Conservation (phyloP, 305 asterid species). For the Fraxinus dipetala region DNA sequence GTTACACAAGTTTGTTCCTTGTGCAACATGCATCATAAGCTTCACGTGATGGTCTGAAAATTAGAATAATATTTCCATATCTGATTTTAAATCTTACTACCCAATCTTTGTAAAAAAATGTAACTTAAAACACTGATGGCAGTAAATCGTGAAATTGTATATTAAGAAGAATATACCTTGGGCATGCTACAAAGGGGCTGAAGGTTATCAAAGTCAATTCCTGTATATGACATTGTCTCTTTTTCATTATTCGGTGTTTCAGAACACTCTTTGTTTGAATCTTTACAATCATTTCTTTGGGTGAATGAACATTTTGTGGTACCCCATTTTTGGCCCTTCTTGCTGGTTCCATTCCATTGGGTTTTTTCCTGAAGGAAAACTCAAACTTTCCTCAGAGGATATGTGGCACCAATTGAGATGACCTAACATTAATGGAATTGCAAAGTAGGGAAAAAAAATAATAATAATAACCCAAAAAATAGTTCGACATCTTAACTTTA, state of each 20-base stretch:
- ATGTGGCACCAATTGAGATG: constrained; percentile 17
- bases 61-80: not conserved
- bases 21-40: not conserved
- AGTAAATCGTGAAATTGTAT: not conserved
- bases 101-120: not conserved
- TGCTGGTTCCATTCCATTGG: constrained; percentile 88
- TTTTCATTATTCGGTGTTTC: constrained; percentile 32
- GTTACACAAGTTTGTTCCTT: not conserved
- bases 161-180: constrained; percentile 43
- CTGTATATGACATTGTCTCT: constrained; percentile 31
- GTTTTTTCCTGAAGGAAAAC: constrained; percentile 47
- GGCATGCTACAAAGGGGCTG: constrained; percentile 62
- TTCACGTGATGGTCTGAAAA: not conserved
- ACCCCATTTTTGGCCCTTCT: constrained; percentile 98
- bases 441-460: constrained; percentile 6
- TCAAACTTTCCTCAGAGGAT: constrained; percentile 2
- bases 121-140: not conserved
- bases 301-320: constrained; percentile 44
- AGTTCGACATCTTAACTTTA: not conserved
- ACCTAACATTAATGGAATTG: constrained; percentile 7
- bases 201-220: constrained; percentile 61
- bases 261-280: constrained; percentile 32
- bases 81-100: not conserved
- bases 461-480: not conserved
- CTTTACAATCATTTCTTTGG: constrained; percentile 44